Evolutionary conservation across 1,284 basidiomycete genomes (phyloP), one percentile per base, ranked within the genome.

Genomic region (Pseudozyma hubeiensis): DNA sequence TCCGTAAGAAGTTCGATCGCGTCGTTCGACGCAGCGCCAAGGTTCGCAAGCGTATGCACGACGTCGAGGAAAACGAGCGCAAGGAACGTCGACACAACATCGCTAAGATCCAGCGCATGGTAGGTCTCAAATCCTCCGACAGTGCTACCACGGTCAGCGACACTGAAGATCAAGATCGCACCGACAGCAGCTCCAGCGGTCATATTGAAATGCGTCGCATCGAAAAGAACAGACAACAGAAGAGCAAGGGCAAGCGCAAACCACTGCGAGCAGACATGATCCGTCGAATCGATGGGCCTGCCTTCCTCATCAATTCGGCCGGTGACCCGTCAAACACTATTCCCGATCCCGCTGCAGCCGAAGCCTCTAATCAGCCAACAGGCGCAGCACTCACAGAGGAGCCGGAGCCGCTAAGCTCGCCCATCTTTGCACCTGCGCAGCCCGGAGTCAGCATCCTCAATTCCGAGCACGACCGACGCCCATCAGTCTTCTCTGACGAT

Each of bases 221-320:
- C 46, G 63, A 69, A 5, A 68, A 61, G 51, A 69, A 56, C 44
- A 78, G 80, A 37, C 47, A 81, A 37, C 47, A 61, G 37, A 53
- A 61, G 61, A 62, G 34, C 19, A 73, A 77, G 47, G 56, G 55
- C 35, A 76, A 69, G 44, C 77, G 76, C 37, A 56, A 61, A 17
- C 80, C 77, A 6, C 58, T 84, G n/a, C 76, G 74, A 8, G 76
- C 79, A n/a, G 79, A 78, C 60, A 84, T 84, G 82, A 77, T 84
- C 31, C 71, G 76, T n/a, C 68, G 83, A 14, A 73, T 80, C 39
- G 80, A 84, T 34, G 70, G 75, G 11, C 83, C 83, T 7, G 83
- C 83, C 16, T 79, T 83, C 33, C 76, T 81, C 34, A 77, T 84
- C 68, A 83, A 83, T 48, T 80, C 80, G 19, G 75, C 70, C 14